Percentiles rank a stretch among this genome's conserved stretches.
Conservation (phyloP, 768 basidiomycete genomes). For the Macrolepiota fuliginosa region DNA sequence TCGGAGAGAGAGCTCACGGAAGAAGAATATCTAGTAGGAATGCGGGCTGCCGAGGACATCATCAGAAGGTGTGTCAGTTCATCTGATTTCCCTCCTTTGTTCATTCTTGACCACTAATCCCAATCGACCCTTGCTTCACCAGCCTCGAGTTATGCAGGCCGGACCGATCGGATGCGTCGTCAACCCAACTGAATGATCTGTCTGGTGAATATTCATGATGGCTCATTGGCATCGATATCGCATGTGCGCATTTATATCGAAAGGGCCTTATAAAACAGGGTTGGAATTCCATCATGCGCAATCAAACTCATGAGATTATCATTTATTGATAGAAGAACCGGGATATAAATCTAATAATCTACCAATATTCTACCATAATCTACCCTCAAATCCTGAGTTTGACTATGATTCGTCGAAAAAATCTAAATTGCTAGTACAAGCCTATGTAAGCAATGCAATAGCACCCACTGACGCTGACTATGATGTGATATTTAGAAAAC, state of each 20-base stretch:
- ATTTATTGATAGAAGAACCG: not conserved
- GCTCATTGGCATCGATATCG: not conserved
- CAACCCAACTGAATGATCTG: conserved; percentile 36
- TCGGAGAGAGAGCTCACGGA: conserved; percentile 59
- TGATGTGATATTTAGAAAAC: conserved; percentile 32
- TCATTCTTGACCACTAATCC: not conserved
- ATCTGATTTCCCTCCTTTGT: not conserved
- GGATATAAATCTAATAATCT: not conserved
- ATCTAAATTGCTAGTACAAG: not conserved
- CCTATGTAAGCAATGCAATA: too few relatives aligned
- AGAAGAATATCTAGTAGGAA: conserved; percentile 63
- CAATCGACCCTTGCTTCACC: not conserved
- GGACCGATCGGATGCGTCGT: conserved; percentile 61
- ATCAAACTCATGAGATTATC: not conserved
- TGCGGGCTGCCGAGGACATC: conserved; percentile 61
- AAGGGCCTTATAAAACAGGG: not conserved
- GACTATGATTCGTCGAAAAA: not conserved
- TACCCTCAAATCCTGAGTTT: not conserved
- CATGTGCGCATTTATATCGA: not conserved
- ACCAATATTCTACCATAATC: too few relatives aligned
- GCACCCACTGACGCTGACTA: not conserved
- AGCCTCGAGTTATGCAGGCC: conserved; percentile 64
- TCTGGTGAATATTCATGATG: not conserved
- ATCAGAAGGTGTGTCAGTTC: conserved; percentile 48
- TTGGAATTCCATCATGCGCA: not conserved